phyloP scores from a whole-genome alignment of 495 filamentous ascomycete genomes.

The Lineolata rhizophorae region DNA sequence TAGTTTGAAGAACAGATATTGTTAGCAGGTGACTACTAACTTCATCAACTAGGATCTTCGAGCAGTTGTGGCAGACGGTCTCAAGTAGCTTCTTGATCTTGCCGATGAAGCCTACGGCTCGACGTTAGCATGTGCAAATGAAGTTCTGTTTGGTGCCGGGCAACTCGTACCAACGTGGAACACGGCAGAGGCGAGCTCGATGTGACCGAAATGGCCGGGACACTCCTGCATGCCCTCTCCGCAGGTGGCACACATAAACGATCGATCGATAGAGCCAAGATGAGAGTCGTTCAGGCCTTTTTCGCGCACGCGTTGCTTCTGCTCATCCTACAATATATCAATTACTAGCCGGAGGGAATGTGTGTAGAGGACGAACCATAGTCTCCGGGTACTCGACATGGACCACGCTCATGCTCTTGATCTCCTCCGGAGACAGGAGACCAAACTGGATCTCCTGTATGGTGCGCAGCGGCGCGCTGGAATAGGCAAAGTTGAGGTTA shows the following conservation, averaged over 20 bases:
- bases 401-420: constrained; percentile 89
- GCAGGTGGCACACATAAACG: constrained; percentile 86
- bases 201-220: constrained; percentile 93
- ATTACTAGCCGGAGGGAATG: constrained; percentile 1
- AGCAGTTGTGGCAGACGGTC: constrained; percentile 94
- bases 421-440: constrained; percentile 86
- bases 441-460: constrained; percentile 98
- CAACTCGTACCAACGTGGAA: constrained; percentile 51
- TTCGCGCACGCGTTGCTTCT: constrained; percentile 62
- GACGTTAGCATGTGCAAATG: background rate
- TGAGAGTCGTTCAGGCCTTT: constrained; percentile 83
- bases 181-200: constrained; percentile 84
- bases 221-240: constrained; percentile 86
- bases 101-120: constrained; percentile 58
- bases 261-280: constrained; percentile 83
- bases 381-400: constrained; percentile 92
- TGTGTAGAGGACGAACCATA: constrained; percentile 35
- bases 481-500: constrained; percentile 78
- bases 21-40: constrained; percentile 56
- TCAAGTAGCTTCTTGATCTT: constrained; percentile 97
- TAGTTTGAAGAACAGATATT: too few relatives aligned
- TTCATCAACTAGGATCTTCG: constrained; percentile 81
- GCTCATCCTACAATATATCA: constrained; percentile 43
- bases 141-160: too few relatives aligned
- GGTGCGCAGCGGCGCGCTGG: constrained; percentile 83